phyloP scores from a whole-genome alignment of 495 filamentous ascomycete species.

The Rhypophila decipiens region DNA sequence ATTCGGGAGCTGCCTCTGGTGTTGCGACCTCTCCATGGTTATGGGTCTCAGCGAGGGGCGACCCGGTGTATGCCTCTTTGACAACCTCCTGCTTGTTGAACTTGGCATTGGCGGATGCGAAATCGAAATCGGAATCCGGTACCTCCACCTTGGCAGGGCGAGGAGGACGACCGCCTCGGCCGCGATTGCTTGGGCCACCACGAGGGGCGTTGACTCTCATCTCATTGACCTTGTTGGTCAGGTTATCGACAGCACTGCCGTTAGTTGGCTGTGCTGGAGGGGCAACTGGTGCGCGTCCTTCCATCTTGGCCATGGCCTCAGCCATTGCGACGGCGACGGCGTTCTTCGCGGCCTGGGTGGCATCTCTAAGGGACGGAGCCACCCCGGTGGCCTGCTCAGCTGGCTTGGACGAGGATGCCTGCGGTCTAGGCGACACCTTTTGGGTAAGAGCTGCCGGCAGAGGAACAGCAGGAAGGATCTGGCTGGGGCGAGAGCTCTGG shows the following conservation, averaged over 20 bases:
- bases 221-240: conserved; percentile 80
- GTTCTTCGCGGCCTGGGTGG: conserved; percentile 74
- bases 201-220: conserved; percentile 63
- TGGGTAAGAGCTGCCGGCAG: conserved; percentile 65
- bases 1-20: conserved; percentile 27
- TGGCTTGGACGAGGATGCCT: conserved; percentile 27
- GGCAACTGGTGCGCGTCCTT: no score
- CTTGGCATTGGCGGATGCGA: conserved; percentile 85
- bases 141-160: conserved; percentile 71
- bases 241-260: conserved; percentile 59
- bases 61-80: conserved; percentile 83
- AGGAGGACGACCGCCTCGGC: conserved; percentile 48
- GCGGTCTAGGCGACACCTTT: conserved; percentile 24
- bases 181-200: conserved; percentile 37
- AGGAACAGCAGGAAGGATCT: conserved; percentile 49
- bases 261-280: conserved; percentile 41
- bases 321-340: conserved; percentile 90
- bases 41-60: conserved; percentile 54
- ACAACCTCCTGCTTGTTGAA: conserved; percentile 97
- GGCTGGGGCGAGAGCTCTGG: conserved; percentile 37
- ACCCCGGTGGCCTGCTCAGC: conserved; percentile 24
- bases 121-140: conserved; percentile 86
- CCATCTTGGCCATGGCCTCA: conserved; percentile 46
- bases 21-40: conserved; percentile 14
- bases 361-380: conserved; percentile 50